phyloP scores from a whole-genome alignment of 2,329 filamentous ascomycete species.

The Mariannaea sp. region DNA sequence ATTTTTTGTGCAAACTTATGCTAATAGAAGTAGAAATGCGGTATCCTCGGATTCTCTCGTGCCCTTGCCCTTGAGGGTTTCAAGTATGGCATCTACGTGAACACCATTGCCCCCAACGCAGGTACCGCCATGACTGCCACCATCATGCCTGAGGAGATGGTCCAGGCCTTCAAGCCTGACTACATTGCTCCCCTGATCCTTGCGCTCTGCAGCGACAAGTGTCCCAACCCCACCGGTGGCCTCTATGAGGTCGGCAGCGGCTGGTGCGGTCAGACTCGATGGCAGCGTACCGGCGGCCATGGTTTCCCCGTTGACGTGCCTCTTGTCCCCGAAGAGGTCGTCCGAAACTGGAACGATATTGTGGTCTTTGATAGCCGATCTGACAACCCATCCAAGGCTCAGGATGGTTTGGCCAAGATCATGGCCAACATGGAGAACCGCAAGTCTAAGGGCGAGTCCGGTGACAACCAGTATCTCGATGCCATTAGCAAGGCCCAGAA shows the following conservation, averaged over 20 bases:
- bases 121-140: conserved; percentile 94
- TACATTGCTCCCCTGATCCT: conserved; percentile 95
- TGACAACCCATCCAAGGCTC: conserved; percentile 80
- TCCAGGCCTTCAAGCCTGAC: conserved; percentile 98
- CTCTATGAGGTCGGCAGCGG: conserved; percentile 95
- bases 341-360: conserved; percentile 77
- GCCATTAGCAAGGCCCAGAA: conserved; percentile 79
- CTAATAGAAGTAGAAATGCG: conserved; percentile 68
- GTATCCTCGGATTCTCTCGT: conserved; percentile 93
- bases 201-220: conserved; percentile 82
- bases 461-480: conserved; percentile 68
- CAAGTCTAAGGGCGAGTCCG: conserved; percentile 55
- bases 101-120: conserved; percentile 97
- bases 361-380: conserved; percentile 84
- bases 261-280: conserved; percentile 90
- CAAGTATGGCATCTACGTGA: conserved; percentile 98
- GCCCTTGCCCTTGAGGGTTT: conserved; percentile 89
- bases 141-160: conserved; percentile 94
- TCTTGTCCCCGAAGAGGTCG: conserved; percentile 83
- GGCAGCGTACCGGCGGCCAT: conserved; percentile 89
- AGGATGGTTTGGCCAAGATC: conserved; percentile 76
- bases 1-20: neutral
- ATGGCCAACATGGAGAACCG: conserved; percentile 85
- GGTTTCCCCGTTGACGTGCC: conserved; percentile 87
- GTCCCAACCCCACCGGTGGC: conserved; percentile 81